Evolutionary conservation across 352 stramenopile genomes (phyloP), one percentile per base, ranked within the genome.

Genomic region (Globisporangium echinulatum): DNA sequence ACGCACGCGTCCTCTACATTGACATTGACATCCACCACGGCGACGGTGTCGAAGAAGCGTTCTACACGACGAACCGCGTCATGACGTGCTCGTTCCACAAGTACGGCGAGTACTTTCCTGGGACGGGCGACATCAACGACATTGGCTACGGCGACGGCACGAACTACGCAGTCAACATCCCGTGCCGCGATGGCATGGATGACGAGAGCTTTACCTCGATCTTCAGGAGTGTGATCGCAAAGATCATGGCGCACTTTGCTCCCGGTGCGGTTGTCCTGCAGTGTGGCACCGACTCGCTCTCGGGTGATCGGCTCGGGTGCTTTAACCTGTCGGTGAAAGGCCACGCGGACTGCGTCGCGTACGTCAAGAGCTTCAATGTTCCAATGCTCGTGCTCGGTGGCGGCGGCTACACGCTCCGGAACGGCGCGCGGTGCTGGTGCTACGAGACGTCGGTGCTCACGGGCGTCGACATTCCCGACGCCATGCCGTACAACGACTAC

Each of bases 1-100:
- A 99, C 71, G 82, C 97, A 62, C 88, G 97, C 56, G 97, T 99
- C 36, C 77, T 99, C 36, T 99, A 99, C 76, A 99, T 99, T 62
- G 97, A 99, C 75, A 99, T 99, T 84, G 97, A 99, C 71, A 99
- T 99, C 67, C 97, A 99, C 77, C 97, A 99, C 74, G 97, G 96
- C 38, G 97, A 99, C 67, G 97, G 96, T 44, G 97, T 99, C 39
- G 97, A 99, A 64, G 97, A 98, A 67, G 97, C 97, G n/a, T 99
- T 99, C 69, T 99, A 99, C 82, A 92, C 89, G n/a, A 99, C 97
- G 52, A 98, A 99, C 73, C 88, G 96, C 47, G 96, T 99, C 49
- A 98, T 99, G 94, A 99, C 96, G 3, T 92, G 91, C 54, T 97
- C 90, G 14, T 99, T 99, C 74, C 97, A 99, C 80, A 99, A 99